Conservation (phyloP, 352 stramenopile genomes). For the Phytophthora kernoviae region DNA sequence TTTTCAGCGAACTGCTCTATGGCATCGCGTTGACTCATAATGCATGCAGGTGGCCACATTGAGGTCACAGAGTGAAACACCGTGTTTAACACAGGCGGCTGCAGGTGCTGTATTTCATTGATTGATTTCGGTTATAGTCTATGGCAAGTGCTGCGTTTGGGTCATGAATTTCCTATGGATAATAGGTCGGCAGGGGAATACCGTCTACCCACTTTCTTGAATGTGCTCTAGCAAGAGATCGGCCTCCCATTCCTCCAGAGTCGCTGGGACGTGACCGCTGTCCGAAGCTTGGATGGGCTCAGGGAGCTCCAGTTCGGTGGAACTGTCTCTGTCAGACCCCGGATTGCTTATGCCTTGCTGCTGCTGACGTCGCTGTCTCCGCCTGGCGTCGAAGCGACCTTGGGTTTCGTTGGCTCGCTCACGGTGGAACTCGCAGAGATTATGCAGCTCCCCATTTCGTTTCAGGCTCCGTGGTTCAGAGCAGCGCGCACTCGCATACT, state of each 20-base stretch:
- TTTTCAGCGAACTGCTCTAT: slow-evolving; percentile 10
- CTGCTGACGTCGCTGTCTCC: slow-evolving; percentile 17
- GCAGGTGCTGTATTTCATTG: background rate
- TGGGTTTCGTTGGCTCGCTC: slow-evolving; percentile 61
- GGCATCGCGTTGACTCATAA: slow-evolving; percentile 10
- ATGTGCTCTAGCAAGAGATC: slow-evolving; percentile 28
- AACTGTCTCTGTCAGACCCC: background rate
- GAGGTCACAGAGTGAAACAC: too few relatives aligned
- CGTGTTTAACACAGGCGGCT: background rate
- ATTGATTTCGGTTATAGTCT: background rate
- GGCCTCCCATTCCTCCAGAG: slow-evolving; percentile 25
- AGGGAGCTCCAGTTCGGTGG: slow-evolving; percentile 4
- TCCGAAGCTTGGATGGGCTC: slow-evolving; percentile 23
- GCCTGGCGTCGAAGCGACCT: slow-evolving; percentile 44
- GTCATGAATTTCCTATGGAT: background rate
- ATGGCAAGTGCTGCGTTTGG: too few relatives aligned
- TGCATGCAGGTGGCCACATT: too few relatives aligned
- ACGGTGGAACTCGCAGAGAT: slow-evolving; percentile 58
- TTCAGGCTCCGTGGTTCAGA: slow-evolving; percentile 13
- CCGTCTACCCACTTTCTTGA: slow-evolving; percentile 12
- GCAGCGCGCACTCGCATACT: slow-evolving; percentile 25
- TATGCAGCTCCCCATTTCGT: slow-evolving; percentile 40
- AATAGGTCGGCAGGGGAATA: background rate
- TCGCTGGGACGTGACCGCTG: slow-evolving; percentile 5
- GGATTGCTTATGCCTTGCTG: background rate